Conservation (phyloP, 208 protist species). For the Wallacemonas sp. region DNA sequence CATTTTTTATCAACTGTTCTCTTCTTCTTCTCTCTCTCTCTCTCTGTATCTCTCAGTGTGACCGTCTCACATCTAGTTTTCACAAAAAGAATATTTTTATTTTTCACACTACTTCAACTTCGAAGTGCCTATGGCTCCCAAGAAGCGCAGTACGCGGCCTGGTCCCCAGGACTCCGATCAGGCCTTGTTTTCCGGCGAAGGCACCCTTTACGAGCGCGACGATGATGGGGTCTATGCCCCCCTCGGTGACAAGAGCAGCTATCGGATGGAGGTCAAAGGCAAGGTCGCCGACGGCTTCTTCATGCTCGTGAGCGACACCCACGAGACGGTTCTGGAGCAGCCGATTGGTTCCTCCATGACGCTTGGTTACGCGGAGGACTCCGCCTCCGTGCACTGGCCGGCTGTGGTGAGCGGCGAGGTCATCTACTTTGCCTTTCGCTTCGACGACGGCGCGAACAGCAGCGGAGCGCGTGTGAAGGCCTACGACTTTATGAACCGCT, state of each 20-base stretch:
- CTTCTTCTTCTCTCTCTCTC: too few species aligned
- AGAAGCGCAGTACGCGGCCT: neutral
- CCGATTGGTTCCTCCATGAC: constrained; percentile 41
- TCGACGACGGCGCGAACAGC: constrained; percentile 23
- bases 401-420: constrained; percentile 43
- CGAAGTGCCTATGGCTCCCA: constrained; percentile 5
- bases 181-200: constrained; percentile 29
- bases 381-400: constrained; percentile 54
- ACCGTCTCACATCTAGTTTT: too few species aligned
- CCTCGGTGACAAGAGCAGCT: constrained; percentile 24
- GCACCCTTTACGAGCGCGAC: constrained; percentile 44
- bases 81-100: too few species aligned
- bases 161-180: neutral
- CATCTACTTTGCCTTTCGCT: constrained; percentile 48
- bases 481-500: constrained; percentile 17
- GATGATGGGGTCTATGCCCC: constrained; percentile 35
- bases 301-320: constrained; percentile 33
- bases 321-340: constrained; percentile 39
- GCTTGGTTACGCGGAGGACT: constrained; percentile 33
- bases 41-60: too few species aligned
- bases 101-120: too few species aligned
- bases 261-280: constrained; percentile 20
- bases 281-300: constrained; percentile 16
- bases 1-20: too few species aligned
- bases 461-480: constrained; percentile 3